phyloP scores from a whole-genome alignment of 2,329 filamentous ascomycete species.

The Fusarium caatingaense region DNA sequence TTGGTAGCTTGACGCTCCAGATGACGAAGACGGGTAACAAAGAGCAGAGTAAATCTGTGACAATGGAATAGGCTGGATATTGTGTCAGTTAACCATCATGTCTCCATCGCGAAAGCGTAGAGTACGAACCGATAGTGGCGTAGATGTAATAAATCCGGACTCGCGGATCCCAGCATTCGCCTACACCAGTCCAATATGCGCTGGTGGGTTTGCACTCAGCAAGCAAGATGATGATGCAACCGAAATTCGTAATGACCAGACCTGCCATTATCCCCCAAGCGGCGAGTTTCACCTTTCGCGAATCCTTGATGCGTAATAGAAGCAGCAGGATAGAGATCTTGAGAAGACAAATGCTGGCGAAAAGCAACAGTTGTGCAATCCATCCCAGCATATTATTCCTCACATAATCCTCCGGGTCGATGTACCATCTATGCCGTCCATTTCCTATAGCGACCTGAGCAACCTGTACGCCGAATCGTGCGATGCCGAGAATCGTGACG shows the following conservation, averaged over 20 bases:
- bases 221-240: conserved; percentile 49
- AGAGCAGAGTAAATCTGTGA: conserved; percentile 37
- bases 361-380: conserved; percentile 56
- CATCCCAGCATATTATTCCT: conserved; percentile 54
- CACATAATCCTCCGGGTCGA: conserved; percentile 48
- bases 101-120: background rate
- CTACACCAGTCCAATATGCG: conserved; percentile 48
- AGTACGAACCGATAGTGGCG: conserved; percentile 44
- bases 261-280: conserved; percentile 50
- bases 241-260: conserved; percentile 48
- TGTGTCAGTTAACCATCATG: background rate
- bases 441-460: conserved; percentile 52
- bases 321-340: conserved; percentile 58
- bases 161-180: conserved; percentile 48
- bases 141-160: conserved; percentile 52
- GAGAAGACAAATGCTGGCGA: conserved; percentile 53
- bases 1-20: conserved; percentile 49
- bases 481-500: conserved; percentile 47
- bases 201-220: conserved; percentile 49
- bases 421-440: conserved; percentile 53
- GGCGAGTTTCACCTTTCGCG: conserved; percentile 45
- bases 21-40: conserved; percentile 49
- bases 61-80: conserved; percentile 29
- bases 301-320: conserved; percentile 55
- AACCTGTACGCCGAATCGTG: conserved; percentile 50